Evolutionary conservation across 768 basidiomycete species (phyloP), one percentile per base, ranked within the genome.

Genomic region (Pleurotus ostreatus): DNA sequence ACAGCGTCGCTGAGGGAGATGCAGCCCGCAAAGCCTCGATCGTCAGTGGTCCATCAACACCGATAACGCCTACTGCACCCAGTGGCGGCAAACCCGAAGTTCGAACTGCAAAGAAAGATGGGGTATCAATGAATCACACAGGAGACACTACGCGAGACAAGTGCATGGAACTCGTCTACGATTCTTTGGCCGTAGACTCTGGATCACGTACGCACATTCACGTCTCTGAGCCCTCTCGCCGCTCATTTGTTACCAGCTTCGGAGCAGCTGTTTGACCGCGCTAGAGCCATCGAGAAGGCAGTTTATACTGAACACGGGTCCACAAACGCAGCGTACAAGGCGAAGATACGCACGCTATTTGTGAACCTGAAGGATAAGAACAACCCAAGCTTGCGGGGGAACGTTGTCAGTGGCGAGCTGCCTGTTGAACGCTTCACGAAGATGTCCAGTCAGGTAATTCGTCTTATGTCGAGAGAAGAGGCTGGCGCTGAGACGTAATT

Each of bases 281-380:
- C 94, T 1, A 77, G 79, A 30, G 85, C 72, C 0, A 79, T 98
- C 44, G 96, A 98, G 72, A 74, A 75, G 39, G 79, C 83, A 1
- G 85, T 92, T 70, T 78, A 62, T 62, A 43, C 72, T 66, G 66
- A 81, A 70, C 65, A 71, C 54, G 72, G 71, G 9, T 71, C 73
- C 16, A 75, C 78, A 1, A 81, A 71, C 0, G 69, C 69, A 0
- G 66, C 74, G 11, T 94, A 94, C 70, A 86, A 85, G 61, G 70
- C 74, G 62, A 97, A 92, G 69, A 90, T 98, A 59, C 86, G 97
- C 25, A 86, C 87, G 23, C 70, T 98, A 45, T 95, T 83, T 66
- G 87, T 96, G 62, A 98, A 98, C 70, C 78, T 99, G 63, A 98
- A 97, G 70, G 95, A 96, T 71, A 94, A 93, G 73, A 84, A 86